Base-by-base conservation (phyloP, 2,329 filamentous ascomycete species). In the Tolypocladium capitatum region DNA sequence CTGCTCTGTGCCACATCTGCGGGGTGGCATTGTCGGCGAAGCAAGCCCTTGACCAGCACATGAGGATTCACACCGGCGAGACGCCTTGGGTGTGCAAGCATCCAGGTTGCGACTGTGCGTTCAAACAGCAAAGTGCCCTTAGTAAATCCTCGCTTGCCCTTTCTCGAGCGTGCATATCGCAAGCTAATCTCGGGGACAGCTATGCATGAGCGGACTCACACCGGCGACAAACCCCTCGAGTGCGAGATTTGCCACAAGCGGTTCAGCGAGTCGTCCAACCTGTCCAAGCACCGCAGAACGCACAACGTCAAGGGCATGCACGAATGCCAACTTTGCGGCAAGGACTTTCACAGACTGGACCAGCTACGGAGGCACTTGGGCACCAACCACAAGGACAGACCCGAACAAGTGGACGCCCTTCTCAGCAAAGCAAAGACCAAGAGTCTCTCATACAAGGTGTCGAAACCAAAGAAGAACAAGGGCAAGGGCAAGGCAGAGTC, bases 181-280 rank as follows among this genome's bases (percentile, higher is more conserved):
- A 43, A 43, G 31, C 53, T 61, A 35, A 63, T 50, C 8, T 8
- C 6, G 31, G 16, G 16, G 21, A 35, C 43, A 81, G 78, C 80
- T n/a, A 83, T 83, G 70, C 82, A 86, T 55, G 73, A 75, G 55
- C 72, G 80, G 35, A 80, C 75, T 1, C 82, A 85, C 56, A 83
- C 81, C 1, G 78, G 80, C 38, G 73, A 77, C 43, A 84, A 83
- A 56, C 80, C 80, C 0, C 63, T 83, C 0, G 62, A 67, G 41
- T 83, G 80, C 52, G 71, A 76, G 1, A 66, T 74, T 28, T 84
- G 80, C 53, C 70, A 68, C 42, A 80, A 78, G 56, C 64, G 63
- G 10, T 84, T 84, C 57, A 73, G 75, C 50, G 79, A 84, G 58
- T 83, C 79, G 0, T 83, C 79, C 4, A 84, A 83, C 55, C 64